Evolutionary conservation across 805 yeast species (phyloP).

Genomic region (Saccharomycopsis synnaedendra): DNA sequence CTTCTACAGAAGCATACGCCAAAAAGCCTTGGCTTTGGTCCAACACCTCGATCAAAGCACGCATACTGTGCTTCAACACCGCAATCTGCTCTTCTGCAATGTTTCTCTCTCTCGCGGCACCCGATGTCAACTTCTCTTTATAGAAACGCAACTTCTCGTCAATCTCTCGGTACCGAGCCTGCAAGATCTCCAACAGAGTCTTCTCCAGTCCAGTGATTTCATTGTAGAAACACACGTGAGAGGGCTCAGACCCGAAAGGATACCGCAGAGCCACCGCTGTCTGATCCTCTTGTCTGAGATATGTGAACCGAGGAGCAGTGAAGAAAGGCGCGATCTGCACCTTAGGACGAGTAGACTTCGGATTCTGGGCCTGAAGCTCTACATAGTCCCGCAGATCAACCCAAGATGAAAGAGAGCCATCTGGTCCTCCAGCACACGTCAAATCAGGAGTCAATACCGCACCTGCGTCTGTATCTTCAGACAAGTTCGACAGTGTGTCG

Average conservation of each 20-base stretch:
- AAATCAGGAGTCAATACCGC: too few species aligned
- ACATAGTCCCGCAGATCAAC: slow-evolving; percentile 63
- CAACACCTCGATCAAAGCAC: slow-evolving; percentile 22
- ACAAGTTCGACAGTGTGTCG: slow-evolving; percentile 12
- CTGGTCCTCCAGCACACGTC: neutral
- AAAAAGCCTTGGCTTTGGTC: slow-evolving; percentile 20
- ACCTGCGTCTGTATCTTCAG: neutral
- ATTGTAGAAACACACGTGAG: slow-evolving; percentile 45
- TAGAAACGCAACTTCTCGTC: slow-evolving; percentile 26
- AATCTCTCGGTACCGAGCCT: slow-evolving; percentile 27
- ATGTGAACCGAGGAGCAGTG: slow-evolving; percentile 47
- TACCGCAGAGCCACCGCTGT: slow-evolving; percentile 30
- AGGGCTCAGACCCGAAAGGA: slow-evolving; percentile 50
- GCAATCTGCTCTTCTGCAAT: slow-evolving; percentile 19
- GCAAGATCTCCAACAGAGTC: slow-evolving; percentile 38
- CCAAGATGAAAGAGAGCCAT: slow-evolving; percentile 34
- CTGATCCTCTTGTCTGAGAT: slow-evolving; percentile 41
- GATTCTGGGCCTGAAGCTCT: slow-evolving; percentile 48
- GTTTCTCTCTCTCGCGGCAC: slow-evolving; percentile 2
- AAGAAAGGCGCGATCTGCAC: slow-evolving; percentile 36
- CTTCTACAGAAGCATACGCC: slow-evolving; percentile 12
- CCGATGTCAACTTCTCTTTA: slow-evolving; percentile 18
- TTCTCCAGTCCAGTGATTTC: slow-evolving; percentile 37
- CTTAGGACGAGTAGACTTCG: slow-evolving; percentile 29
- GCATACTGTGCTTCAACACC: slow-evolving; percentile 24